Evolutionary conservation across 2,329 filamentous ascomycete genomes (phyloP).

Genomic region (Diaporthe capsici): DNA sequence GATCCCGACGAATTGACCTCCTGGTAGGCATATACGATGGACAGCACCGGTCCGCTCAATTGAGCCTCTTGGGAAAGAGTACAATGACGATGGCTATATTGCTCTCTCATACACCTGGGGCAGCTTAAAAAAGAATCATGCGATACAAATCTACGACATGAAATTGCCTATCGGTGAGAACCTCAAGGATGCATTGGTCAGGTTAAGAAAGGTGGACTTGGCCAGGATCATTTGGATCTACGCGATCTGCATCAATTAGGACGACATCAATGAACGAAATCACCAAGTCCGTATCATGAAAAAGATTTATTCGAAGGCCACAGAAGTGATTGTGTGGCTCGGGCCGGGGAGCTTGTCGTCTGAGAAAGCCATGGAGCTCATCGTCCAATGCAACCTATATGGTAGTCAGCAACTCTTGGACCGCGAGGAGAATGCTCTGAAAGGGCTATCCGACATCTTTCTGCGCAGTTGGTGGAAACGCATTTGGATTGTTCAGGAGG

Average conservation of each 20-base stretch:
- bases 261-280: background rate
- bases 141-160: background rate
- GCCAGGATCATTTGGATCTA: background rate
- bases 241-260: background rate
- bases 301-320: background rate
- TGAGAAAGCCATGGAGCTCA: background rate
- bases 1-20: background rate
- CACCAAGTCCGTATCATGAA: background rate
- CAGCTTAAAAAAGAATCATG: background rate
- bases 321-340: background rate
- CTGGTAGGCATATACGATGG: background rate
- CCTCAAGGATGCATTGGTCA: background rate
- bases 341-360: background rate
- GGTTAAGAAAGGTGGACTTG: background rate
- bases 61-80: background rate
- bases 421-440: background rate
- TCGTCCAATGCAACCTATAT: background rate
- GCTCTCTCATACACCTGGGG: background rate
- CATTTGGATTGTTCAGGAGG: constrained; percentile 5
- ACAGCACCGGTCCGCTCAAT: too few relatives aligned
- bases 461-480: background rate
- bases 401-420: background rate
- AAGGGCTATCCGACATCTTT: background rate
- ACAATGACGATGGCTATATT: background rate
- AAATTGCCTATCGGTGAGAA: background rate